phyloP scores from a whole-genome alignment of 176 grass and related monocot species.

The Zea mays region DNA sequence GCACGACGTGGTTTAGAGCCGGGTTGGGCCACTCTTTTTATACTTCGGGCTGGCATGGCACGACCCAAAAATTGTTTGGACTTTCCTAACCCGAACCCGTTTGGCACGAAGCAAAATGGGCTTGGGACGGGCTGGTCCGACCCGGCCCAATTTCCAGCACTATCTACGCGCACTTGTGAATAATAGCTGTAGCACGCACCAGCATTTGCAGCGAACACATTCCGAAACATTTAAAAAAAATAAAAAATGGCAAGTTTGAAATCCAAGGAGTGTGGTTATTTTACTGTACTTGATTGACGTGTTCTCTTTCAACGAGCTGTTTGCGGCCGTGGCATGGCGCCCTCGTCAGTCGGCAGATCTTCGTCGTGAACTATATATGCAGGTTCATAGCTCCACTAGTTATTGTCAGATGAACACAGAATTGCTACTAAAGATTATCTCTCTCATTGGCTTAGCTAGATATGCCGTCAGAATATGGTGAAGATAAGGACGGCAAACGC shows the following conservation, averaged over 20 bases:
- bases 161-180: no score
- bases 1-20: no score
- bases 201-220: no score
- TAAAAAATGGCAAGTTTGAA: background rate
- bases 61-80: no score
- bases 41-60: no score
- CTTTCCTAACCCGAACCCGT: no score
- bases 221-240: no score
- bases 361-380: background rate
- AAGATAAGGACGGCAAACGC: background rate
- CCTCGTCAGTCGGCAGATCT: conserved; percentile 19
- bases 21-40: no score
- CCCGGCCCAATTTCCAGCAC: no score
- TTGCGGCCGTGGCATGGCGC: background rate
- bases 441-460: background rate
- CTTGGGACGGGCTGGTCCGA: no score
- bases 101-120: no score
- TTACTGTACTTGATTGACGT: background rate
- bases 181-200: no score
- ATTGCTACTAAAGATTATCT: background rate
- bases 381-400: background rate
- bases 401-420: background rate
- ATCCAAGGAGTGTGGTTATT: background rate
- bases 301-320: conserved; percentile 24
- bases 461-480: background rate